phyloP scores from a whole-genome alignment of 768 basidiomycete species.

The Hemileccinum rubropunctum region DNA sequence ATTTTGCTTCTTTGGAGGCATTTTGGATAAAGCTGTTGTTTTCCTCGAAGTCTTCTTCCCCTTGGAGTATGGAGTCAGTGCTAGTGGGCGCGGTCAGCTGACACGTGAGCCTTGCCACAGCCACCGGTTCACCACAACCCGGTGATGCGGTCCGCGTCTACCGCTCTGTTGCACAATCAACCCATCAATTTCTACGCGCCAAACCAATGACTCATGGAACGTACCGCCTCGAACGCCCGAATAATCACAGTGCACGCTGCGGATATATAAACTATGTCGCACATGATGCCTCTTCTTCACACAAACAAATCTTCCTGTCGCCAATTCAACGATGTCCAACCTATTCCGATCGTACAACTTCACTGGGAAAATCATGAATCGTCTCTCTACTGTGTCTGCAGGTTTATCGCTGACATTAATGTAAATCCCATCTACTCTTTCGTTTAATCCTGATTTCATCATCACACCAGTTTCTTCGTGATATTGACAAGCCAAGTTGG shows the following conservation, averaged over 20 bases:
- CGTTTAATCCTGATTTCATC: not conserved
- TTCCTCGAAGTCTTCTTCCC: too few species aligned
- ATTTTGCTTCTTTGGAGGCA: slow-evolving; percentile 83
- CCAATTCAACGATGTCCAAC: slow-evolving; percentile 2
- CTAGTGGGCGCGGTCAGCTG: not conserved
- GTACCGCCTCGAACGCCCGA: not conserved
- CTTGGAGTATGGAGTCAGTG: too few species aligned
- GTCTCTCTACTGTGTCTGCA: slow-evolving; percentile 4
- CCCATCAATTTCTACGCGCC: not conserved
- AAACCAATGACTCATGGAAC: not conserved
- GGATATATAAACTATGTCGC: slow-evolving; percentile 11
- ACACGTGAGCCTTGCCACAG: too few species aligned
- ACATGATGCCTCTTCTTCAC: not conserved
- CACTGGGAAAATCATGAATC: slow-evolving; percentile 5
- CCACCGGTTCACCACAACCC: too few species aligned
- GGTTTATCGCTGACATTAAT: slow-evolving; percentile 13
- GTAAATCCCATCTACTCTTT: slow-evolving; percentile 1
- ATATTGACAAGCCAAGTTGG: slow-evolving; percentile 23
- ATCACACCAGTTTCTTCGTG: slow-evolving; percentile 11
- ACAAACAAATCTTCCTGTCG: not conserved
- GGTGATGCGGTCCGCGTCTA: too few species aligned
- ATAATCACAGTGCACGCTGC: not conserved
- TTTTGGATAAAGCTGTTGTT: slow-evolving; percentile 24
- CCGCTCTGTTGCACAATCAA: not conserved
- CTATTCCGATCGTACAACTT: not conserved